Evolutionary conservation across 2,329 filamentous ascomycete genomes (phyloP).

Genomic region (Talaromyces sp.): DNA sequence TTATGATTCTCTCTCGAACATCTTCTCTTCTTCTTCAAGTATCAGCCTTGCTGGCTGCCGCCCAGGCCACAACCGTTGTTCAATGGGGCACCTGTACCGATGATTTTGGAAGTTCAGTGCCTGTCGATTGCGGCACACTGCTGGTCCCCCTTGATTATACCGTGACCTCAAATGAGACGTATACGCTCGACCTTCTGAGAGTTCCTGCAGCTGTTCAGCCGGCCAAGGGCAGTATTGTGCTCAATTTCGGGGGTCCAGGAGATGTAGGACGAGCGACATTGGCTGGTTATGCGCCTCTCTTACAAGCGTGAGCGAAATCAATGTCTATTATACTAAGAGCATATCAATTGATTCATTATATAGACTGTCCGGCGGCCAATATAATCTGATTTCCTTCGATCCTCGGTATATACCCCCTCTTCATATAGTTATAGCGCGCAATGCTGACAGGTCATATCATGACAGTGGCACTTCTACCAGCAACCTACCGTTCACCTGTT

Average conservation of each 20-base stretch:
- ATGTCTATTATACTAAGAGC: neutral
- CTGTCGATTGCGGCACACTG: conserved; percentile 27
- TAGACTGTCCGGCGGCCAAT: neutral
- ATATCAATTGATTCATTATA: neutral
- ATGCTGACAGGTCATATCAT: neutral
- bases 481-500: conserved; percentile 2
- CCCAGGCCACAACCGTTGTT: neutral
- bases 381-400: conserved; percentile 4
- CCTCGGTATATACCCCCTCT: neutral
- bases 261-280: conserved; percentile 12
- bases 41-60: neutral
- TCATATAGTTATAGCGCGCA: neutral
- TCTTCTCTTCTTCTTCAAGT: neutral
- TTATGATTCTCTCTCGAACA: neutral
- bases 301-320: neutral
- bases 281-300: neutral
- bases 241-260: conserved; percentile 33
- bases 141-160: conserved; percentile 34
- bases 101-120: neutral
- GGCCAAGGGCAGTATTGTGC: conserved; percentile 28
- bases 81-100: conserved; percentile 1
- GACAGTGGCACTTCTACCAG: neutral
- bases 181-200: conserved; percentile 26
- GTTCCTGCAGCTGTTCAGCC: conserved; percentile 25
- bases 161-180: conserved; percentile 17